These are phyloP conservation scores for Hypericum androsaemum DNA, from an alignment of 345 rosid genomes.

Conservation along the genomic window DNA sequence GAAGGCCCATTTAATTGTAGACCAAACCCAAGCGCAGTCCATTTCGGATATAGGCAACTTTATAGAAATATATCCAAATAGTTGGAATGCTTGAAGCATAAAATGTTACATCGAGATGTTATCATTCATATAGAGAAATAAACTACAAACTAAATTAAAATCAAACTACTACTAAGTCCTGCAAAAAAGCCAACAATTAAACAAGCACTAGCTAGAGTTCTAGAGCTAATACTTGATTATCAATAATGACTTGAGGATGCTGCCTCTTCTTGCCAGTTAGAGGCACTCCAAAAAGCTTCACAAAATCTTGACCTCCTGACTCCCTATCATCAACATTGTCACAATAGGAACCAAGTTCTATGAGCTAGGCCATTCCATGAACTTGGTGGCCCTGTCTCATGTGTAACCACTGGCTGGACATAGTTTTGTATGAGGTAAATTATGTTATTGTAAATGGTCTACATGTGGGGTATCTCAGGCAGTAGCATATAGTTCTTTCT, in stretches of 20 bases:
- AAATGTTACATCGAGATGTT: too few species aligned
- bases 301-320: conserved; percentile 13
- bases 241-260: conserved; percentile 29
- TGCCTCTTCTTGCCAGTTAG: conserved; percentile 39
- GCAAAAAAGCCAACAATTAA: too few species aligned
- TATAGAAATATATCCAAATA: too few species aligned
- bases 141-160: too few species aligned
- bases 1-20: too few species aligned
- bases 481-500: conserved; percentile 39
- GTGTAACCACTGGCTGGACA: conserved; percentile 23
- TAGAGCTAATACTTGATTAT: not conserved
- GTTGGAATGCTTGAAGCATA: too few species aligned
- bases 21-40: too few species aligned
- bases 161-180: too few species aligned
- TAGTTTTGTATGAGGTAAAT: conserved; percentile 57
- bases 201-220: not conserved
- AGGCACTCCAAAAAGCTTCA: conserved; percentile 47
- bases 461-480: conserved; percentile 50
- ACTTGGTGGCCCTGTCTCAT: conserved; percentile 17
- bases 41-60: too few species aligned
- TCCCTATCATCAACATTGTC: conserved; percentile 9
- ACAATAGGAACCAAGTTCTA: conserved; percentile 22
- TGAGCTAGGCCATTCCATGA: conserved; percentile 11
- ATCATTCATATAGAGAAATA: too few species aligned
- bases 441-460: conserved; percentile 47